A percentile compares a stretch with the other conserved stretches of the same genome.
Evolutionary conservation across 2,329 filamentous ascomycete species (phyloP).

Genomic region (Monilinia polystroma): DNA sequence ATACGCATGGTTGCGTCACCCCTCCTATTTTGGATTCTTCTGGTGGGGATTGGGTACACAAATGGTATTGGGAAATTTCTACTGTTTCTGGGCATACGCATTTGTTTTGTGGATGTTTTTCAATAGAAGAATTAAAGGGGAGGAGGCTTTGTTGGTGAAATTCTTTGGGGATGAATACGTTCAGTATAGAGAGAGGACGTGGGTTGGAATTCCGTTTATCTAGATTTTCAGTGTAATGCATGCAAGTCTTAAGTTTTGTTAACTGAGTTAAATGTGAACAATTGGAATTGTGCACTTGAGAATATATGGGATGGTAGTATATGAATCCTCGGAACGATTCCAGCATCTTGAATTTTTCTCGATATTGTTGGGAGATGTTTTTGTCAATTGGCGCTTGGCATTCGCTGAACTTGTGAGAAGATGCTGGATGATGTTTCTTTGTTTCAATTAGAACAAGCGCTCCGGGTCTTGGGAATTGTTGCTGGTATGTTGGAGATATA

Average conservation of each 20-base stretch:
- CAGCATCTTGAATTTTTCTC: not conserved
- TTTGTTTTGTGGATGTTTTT: slow-evolving; percentile 87
- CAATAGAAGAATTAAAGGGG: slow-evolving; percentile 66
- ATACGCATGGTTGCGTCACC: slow-evolving; percentile 76
- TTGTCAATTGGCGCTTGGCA: not conserved
- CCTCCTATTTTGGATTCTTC: slow-evolving; percentile 96
- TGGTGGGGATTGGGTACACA: slow-evolving; percentile 98
- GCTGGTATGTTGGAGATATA: not conserved
- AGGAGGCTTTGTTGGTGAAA: slow-evolving; percentile 72
- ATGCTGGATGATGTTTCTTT: not conserved
- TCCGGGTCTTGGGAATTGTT: too few species aligned
- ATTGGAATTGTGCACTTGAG: too few species aligned
- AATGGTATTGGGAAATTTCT: slow-evolving; percentile 77
- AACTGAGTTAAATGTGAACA: not conserved
- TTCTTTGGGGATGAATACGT: slow-evolving; percentile 87
- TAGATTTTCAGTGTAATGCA: slow-evolving; percentile 17
- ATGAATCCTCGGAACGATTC: not conserved
- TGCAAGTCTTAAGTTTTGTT: not conserved
- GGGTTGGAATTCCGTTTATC: slow-evolving; percentile 80
- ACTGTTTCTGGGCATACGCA: slow-evolving; percentile 74
- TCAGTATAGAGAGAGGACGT: slow-evolving; percentile 67
- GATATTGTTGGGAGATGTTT: not conserved
- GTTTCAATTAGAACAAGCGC: not conserved
- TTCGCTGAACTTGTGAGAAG: not conserved
- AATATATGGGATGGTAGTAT: slow-evolving; percentile 4